Evolutionary conservation across 2,329 filamentous ascomycete species (phyloP).

Genomic region (Bipolaris sorokiniana): DNA sequence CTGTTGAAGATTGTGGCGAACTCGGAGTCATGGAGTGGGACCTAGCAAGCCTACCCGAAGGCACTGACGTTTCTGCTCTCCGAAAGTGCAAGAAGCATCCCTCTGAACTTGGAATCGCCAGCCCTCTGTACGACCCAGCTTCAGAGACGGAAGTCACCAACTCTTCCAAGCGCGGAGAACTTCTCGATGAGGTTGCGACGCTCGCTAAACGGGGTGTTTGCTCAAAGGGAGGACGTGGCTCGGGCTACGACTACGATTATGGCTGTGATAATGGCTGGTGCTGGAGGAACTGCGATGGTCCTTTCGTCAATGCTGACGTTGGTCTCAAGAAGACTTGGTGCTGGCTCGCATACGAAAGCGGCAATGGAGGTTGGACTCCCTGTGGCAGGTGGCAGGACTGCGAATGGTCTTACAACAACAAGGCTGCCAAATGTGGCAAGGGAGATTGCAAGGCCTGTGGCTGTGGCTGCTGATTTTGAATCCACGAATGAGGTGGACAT

Average conservation of each 20-base stretch:
- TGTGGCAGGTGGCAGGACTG: slow-evolving; percentile 2
- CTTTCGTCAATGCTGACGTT: background rate
- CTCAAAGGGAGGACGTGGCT: background rate
- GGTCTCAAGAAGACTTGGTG: background rate
- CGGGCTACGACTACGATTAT: background rate
- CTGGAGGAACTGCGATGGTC: background rate
- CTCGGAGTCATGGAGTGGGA: background rate
- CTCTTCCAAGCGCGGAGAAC: background rate
- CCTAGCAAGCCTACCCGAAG: background rate
- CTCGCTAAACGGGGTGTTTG: background rate
- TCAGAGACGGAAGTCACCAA: background rate
- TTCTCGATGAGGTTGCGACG: background rate
- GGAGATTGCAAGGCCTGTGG: background rate
- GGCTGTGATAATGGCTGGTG: background rate
- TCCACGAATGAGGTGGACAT: background rate
- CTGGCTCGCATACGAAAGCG: background rate
- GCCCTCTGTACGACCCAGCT: background rate
- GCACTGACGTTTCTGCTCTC: background rate
- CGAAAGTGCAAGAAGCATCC: background rate
- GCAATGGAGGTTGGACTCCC: background rate
- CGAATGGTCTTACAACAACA: slow-evolving; percentile 1
- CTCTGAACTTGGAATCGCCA: background rate
- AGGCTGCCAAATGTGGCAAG: background rate
- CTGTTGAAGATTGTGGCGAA: background rate
- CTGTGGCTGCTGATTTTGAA: background rate